These are phyloP conservation scores for Quercus parvula DNA, from an alignment of 306 rosid genomes.

Conservation along the genomic window DNA sequence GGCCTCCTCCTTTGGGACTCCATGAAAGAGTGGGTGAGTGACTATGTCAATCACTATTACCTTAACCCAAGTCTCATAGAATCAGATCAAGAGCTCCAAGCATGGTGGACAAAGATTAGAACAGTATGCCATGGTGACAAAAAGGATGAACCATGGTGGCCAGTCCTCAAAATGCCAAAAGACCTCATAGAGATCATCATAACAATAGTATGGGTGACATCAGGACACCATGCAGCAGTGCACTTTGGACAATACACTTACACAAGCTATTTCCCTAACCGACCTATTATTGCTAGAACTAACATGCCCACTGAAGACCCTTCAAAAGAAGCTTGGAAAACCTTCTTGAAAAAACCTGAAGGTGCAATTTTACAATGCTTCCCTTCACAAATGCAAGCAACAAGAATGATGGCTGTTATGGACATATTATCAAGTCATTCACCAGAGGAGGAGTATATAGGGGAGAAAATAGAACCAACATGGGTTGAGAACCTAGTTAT, in stretches of 20 bases:
- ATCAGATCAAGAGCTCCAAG: slow-evolving; percentile 52
- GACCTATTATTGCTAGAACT: neutral
- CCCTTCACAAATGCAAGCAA: neutral
- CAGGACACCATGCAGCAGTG: slow-evolving; percentile 58
- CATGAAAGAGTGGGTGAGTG: slow-evolving; percentile 40
- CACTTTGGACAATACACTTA: slow-evolving; percentile 32
- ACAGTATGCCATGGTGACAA: slow-evolving; percentile 39
- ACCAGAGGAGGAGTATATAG: slow-evolving; percentile 45
- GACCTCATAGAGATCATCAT: neutral
- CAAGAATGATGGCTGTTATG: neutral
- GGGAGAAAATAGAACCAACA: slow-evolving; percentile 21
- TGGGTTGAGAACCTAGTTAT: slow-evolving; percentile 43
- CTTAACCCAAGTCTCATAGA: neutral
- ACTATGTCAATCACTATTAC: slow-evolving; percentile 36
- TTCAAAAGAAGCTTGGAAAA: neutral
- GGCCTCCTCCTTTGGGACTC: slow-evolving; percentile 45
- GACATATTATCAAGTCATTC: slow-evolving; percentile 44
- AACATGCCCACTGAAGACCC: neutral
- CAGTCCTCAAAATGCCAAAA: neutral
- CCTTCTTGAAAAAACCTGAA: neutral
- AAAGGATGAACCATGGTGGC: slow-evolving; percentile 60
- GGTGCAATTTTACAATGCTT: neutral
- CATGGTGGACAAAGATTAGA: slow-evolving; percentile 70
- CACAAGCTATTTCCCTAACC: neutral
- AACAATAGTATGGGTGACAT: slow-evolving; percentile 36